phyloP scores from a whole-genome alignment of 1,284 basidiomycete genomes.

The Phylloboletellus chloephorus region DNA sequence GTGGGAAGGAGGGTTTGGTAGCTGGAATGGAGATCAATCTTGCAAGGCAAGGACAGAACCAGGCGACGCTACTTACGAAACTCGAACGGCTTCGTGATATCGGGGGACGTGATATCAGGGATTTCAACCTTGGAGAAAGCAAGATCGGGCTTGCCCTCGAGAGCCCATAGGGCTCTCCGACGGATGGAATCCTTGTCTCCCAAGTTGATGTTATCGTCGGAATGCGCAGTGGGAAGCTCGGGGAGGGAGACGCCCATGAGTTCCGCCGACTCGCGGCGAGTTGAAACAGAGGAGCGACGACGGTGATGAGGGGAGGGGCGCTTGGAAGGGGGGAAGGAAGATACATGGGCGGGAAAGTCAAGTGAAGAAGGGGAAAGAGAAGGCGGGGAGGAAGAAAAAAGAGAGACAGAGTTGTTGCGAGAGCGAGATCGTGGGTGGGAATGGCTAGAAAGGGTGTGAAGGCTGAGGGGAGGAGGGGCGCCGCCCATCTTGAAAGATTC shows the following conservation, averaged over 20 bases:
- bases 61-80: conserved; percentile 45
- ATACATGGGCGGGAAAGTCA: conserved; percentile 32
- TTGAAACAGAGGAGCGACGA: conserved; percentile 79
- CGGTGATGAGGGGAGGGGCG: conserved; percentile 69
- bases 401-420: conserved; percentile 48
- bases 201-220: conserved; percentile 61
- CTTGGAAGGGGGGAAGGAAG: conserved; percentile 39
- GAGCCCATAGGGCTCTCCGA: conserved; percentile 68
- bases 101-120: conserved; percentile 60
- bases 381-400: conserved; percentile 39
- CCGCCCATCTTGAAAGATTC: conserved; percentile 58
- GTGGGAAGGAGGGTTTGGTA: conserved; percentile 51
- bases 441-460: conserved; percentile 32
- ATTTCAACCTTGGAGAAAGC: conserved; percentile 73
- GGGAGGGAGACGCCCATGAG: conserved; percentile 74
- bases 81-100: conserved; percentile 53
- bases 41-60: conserved; percentile 6
- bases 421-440: conserved; percentile 67
- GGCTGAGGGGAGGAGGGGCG: conserved; percentile 31
- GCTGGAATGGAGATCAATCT: conserved; percentile 25
- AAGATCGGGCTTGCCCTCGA: conserved; percentile 69
- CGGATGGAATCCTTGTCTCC: conserved; percentile 74
- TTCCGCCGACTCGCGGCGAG: conserved; percentile 75
- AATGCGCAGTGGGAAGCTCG: conserved; percentile 48
- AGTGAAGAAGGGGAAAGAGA: conserved; percentile 28